Evolutionary conservation across 345 rosid genomes (phyloP).

Genomic region (Microthlaspi erraticum): DNA sequence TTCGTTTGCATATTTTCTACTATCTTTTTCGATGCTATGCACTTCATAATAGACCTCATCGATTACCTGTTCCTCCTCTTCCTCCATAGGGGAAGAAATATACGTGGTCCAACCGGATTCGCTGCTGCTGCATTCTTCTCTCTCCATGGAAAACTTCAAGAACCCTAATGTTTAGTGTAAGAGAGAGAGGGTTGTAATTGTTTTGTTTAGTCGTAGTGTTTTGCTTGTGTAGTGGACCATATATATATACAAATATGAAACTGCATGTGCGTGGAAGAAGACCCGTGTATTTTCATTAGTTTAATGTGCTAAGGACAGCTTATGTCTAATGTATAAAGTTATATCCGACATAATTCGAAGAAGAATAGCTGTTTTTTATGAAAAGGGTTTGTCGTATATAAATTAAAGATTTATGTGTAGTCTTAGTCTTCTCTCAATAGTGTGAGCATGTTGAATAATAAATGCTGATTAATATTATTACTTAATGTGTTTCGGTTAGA

Average conservation of each 20-base stretch:
- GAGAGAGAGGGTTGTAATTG: too few species aligned
- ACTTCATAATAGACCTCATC: conserved; percentile 34
- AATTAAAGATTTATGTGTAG: conserved; percentile 33
- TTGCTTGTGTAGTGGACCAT: conserved; percentile 12
- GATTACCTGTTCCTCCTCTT: conserved; percentile 46
- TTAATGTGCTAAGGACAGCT: conserved; percentile 30
- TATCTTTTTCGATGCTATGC: conserved; percentile 18
- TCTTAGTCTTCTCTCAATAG: conserved; percentile 14
- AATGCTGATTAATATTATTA: conserved; percentile 2
- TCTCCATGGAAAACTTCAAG: conserved; percentile 16
- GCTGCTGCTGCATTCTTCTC: conserved; percentile 74
- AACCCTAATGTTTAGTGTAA: conserved; percentile 21
- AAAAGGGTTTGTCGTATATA: conserved; percentile 24
- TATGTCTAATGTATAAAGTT: conserved; percentile 36
- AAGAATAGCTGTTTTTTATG: conserved; percentile 34
- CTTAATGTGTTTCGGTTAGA: conserved; percentile 4
- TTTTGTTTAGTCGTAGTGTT: conserved; percentile 4
- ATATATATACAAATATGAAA: conserved; percentile 24
- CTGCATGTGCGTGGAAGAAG: conserved; percentile 24
- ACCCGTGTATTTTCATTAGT: conserved; percentile 31
- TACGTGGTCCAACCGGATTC: conserved; percentile 80
- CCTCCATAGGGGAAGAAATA: conserved; percentile 58
- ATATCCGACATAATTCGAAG: conserved; percentile 25
- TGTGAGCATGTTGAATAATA: conserved; percentile 20
- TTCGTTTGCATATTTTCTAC: conserved; percentile 18